These are phyloP conservation scores for Mycosphaerelloides madeirae DNA, from an alignment of 2,329 filamentous ascomycete genomes.

Conservation along the genomic window DNA sequence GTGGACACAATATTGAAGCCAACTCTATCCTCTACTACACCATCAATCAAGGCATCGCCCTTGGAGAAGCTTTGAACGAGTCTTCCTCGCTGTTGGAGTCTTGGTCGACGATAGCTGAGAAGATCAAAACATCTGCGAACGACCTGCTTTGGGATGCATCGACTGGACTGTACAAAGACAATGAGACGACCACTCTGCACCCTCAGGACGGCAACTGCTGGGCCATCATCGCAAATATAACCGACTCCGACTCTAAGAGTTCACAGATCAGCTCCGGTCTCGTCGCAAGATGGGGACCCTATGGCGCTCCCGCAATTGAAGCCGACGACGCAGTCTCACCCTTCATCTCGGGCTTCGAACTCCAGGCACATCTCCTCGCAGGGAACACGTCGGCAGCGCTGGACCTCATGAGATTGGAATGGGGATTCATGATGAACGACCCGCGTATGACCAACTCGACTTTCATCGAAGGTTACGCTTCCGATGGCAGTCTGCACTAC, in stretches of 20 bases:
- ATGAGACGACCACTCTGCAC: conserved; percentile 41
- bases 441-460: conserved; percentile 51
- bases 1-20: conserved; percentile 46
- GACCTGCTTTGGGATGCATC: conserved; percentile 32
- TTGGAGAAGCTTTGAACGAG: conserved; percentile 46
- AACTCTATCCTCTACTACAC: conserved; percentile 49
- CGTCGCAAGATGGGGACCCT: conserved; percentile 36
- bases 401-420: conserved; percentile 44
- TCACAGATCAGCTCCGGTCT: conserved; percentile 34
- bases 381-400: conserved; percentile 38
- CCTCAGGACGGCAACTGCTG: conserved; percentile 44
- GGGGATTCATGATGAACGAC: conserved; percentile 53
- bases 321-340: conserved; percentile 45
- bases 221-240: conserved; percentile 40
- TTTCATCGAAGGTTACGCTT: conserved; percentile 50
- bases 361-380: conserved; percentile 43
- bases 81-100: conserved; percentile 37
- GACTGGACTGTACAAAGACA: conserved; percentile 33
- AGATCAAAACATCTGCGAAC: conserved; percentile 49
- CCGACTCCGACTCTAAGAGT: conserved; percentile 27
- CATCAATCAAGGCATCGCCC: conserved; percentile 48
- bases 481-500: conserved; percentile 45
- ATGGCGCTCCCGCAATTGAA: conserved; percentile 46
- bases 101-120: conserved; percentile 35
- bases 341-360: conserved; percentile 46